Base-by-base conservation (phyloP, 306 rosid species). In the Vachellia pachyceras region DNA sequence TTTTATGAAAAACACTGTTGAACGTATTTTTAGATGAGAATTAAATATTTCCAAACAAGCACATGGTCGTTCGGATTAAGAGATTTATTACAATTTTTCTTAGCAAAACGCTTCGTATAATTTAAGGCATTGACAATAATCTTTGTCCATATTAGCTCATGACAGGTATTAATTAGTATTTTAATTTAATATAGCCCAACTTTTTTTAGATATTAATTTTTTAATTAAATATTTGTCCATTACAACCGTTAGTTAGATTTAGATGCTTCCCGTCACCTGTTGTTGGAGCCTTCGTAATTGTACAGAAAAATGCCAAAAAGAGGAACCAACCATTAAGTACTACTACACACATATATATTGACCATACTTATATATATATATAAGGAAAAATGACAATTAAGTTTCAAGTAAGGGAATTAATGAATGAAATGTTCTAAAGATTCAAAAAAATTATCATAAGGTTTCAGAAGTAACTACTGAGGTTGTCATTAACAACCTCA, bases 201-300 rank as follows among this genome's bases (percentile, higher is more conserved):
- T 22, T 69, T 44, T 10, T 42, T 69, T 29, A 10, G 7, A 33
- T 42, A 44, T 69, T 42, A 42, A 41, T 18, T 68, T 68, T 22
- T 69, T 20, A 0, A 10, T 69, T 42, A 41, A 67, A n/a, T 67
- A 68, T 40, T n/a, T n/a, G 10, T 41, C 36, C 3, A 58, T 58
- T 8, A 3, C 36, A 41, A 41, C 49, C 50, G 73, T 68, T 68
- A n/a, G 73, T 68, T 68, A 23, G 50, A 68, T n/a, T n/a, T n/a
- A n/a, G n/a, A n/a, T n/a, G n/a, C n/a, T n/a, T n/a, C n/a, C n/a
- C n/a, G n/a, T n/a, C n/a, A n/a, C n/a, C n/a, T 35, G 45, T 1
- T 6, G 46, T 5, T 37, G 66, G 66, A 10, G 66, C 7, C 35
- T 60, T 13, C n/a, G 36, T 61, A 25, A 61, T 61, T 61, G 40